Evolutionary conservation across 2,329 filamentous ascomycete genomes (phyloP).

Genomic region (Botrytis hyacinthi): DNA sequence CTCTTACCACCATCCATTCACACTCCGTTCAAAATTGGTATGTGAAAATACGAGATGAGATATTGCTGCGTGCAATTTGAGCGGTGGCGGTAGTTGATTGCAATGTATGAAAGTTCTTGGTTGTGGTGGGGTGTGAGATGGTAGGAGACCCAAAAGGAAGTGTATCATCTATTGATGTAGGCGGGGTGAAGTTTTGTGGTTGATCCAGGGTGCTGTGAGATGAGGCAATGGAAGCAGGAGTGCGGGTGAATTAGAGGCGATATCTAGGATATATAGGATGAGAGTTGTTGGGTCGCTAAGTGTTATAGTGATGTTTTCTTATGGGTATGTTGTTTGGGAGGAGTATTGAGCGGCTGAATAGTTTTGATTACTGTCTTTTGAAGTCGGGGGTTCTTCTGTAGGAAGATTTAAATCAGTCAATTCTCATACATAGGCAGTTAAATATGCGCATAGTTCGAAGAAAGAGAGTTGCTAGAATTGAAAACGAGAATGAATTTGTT

Average conservation of each 20-base stretch:
- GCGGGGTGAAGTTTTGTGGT: neutral
- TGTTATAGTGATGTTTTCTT: too few species aligned
- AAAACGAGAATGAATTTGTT: neutral
- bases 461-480: too few species aligned
- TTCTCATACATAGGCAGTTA: neutral
- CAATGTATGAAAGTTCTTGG: neutral
- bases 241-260: too few species aligned
- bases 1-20: too few species aligned
- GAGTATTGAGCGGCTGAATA: neutral
- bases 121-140: too few species aligned
- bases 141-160: too few species aligned
- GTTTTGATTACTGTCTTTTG: neutral
- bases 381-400: neutral
- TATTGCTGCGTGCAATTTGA: neutral
- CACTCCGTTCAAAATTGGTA: neutral
- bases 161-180: neutral
- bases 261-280: too few species aligned
- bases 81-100: neutral
- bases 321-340: too few species aligned
- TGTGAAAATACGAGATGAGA: neutral
- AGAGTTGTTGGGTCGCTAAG: too few species aligned
- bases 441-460: neutral
- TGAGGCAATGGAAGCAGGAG: neutral
- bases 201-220: neutral
- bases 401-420: neutral